Base-by-base conservation (phyloP, 129 eudicot genomes). In the Glebionis coronaria region DNA sequence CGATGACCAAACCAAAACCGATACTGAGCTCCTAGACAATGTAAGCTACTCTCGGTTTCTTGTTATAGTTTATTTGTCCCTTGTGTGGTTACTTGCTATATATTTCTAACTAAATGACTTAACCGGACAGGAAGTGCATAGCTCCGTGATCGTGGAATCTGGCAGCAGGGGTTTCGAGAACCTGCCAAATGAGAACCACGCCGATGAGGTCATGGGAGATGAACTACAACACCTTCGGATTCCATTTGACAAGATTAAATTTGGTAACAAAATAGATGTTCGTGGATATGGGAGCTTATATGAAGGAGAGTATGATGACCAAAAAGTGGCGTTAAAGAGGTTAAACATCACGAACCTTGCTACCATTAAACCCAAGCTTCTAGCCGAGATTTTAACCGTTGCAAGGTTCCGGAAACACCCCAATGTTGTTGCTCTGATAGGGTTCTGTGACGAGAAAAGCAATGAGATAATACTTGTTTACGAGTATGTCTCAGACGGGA, bases 311-410 rank as follows among this genome's bases (percentile, higher is more conserved):
- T 53, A 38, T 19, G 51, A 63, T 10, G 55, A 61, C 61, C 80
- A 47, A 53, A 54, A 47, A 16, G 80, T 76, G 0, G 75, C 80
- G n/a, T 68, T 76, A 56, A 76, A 76, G 23, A 64, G 40, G 64
- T n/a, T 76, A 16, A 76, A 76, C 65, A 76, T 76, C 58, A 76
- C 80, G 9, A 76, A 76, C 64, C 70, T 76, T 0, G 65, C 51
- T 42, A 76, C 61, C 50, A 45, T 76, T 14, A 76, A 76, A 44
- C 65, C 75, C 0, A 68, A 68, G 23, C 47, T 76, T 5, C 29
- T 76, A 44, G 65, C 42, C 13, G 80, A 76, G 75, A 69, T 76
- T 52, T 14, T 68, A 68, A 69, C 59, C 4, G 62, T 76, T 28
- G 40, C 80, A 9, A 53, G 18, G n/a, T 76, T 76, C 80, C 58